These are phyloP conservation scores for Gossypium longicalyx DNA, from an alignment of 345 rosid genomes.

Conservation along the genomic window DNA sequence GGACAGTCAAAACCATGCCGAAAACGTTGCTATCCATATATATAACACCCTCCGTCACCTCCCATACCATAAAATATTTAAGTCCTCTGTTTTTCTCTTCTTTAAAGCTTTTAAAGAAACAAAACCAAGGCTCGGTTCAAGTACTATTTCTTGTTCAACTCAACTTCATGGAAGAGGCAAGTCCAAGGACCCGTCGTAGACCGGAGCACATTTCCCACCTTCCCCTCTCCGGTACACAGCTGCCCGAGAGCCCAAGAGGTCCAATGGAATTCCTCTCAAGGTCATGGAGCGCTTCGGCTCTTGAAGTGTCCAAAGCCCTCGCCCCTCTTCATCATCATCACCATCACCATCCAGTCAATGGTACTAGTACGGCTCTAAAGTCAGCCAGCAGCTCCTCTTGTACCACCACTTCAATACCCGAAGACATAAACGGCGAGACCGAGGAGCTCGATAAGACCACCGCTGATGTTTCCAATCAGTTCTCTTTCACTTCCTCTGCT, in stretches of 20 bases:
- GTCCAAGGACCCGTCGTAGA: conserved; percentile 35
- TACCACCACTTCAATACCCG: conserved; percentile 53
- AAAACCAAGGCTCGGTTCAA: neutral
- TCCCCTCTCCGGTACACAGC: conserved; percentile 26
- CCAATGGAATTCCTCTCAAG: conserved; percentile 93
- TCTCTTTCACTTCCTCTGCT: conserved; percentile 65
- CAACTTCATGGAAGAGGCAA: conserved; percentile 32
- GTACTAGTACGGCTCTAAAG: conserved; percentile 18
- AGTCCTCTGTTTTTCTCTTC: neutral
- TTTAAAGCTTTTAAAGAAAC: neutral
- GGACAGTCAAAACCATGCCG: neutral
- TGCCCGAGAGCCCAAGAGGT: conserved; percentile 79
- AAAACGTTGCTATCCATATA: neutral
- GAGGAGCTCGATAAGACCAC: conserved; percentile 24
- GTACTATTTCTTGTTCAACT: neutral
- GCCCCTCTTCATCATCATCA: conserved; percentile 22
- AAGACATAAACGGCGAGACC: conserved; percentile 38
- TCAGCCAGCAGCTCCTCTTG: conserved; percentile 36
- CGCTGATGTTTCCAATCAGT: conserved; percentile 34
- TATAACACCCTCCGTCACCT: neutral
- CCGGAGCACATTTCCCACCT: conserved; percentile 27
- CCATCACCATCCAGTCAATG: conserved; percentile 19
- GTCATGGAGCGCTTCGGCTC: conserved; percentile 84
- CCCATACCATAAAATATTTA: neutral
- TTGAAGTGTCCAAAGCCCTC: conserved; percentile 73